Percentiles rank a stretch among this genome's conserved stretches.
Conservation (phyloP, 148 eudicot genomes). For the Diospyros lotus region DNA sequence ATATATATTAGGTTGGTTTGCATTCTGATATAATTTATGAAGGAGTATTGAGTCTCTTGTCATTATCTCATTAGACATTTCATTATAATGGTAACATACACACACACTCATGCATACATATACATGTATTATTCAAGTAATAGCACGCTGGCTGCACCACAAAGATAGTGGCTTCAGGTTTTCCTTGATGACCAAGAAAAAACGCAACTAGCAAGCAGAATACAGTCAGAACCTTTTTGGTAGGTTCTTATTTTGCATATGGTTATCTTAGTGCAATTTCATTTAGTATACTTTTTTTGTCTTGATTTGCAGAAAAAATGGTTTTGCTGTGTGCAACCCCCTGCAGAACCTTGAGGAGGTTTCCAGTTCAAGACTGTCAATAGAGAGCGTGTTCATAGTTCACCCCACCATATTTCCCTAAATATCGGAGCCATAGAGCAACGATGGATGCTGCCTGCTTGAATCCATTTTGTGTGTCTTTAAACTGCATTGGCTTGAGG, state of each 20-base stretch:
- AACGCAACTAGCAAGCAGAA: neutral
- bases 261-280: neutral
- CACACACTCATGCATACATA: no score
- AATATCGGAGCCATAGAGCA: conserved; percentile 28
- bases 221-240: neutral
- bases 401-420: conserved; percentile 30
- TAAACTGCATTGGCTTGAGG: conserved; percentile 51
- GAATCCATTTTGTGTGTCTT: conserved; percentile 42
- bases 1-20: no score
- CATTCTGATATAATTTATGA: no score
- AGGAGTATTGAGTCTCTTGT: no score
- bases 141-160: no score
- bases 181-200: no score
- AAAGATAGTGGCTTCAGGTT: no score
- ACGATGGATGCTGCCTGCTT: conserved; percentile 23
- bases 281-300: neutral
- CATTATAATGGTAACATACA: no score
- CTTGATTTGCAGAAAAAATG: conserved; percentile 65
- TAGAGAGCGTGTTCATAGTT: conserved; percentile 23
- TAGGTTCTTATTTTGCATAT: neutral
- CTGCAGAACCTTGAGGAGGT: conserved; percentile 57
- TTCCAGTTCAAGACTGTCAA: conserved; percentile 15
- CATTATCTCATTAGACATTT: no score
- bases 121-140: no score
- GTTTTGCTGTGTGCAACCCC: conserved; percentile 72